Percentiles rank a stretch among this genome's conserved stretches.
These are phyloP conservation scores for Phytophthora sp. DNA, from an alignment of 352 stramenopile genomes.

Conservation along the genomic window DNA sequence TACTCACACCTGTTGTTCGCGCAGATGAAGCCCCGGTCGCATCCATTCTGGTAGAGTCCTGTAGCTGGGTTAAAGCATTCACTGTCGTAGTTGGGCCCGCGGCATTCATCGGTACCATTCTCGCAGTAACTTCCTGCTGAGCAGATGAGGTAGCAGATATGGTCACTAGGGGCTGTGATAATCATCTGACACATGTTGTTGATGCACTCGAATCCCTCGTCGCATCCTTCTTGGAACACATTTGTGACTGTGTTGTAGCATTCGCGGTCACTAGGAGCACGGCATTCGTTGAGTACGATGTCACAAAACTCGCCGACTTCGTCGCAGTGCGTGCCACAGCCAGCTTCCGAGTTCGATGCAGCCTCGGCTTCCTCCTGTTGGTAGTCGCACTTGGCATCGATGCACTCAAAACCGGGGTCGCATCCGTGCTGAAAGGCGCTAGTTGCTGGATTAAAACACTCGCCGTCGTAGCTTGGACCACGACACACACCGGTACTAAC, in stretches of 20 bases:
- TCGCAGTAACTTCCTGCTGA: constrained; percentile 32
- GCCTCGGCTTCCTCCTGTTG: too few species aligned
- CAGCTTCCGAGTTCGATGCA: too few species aligned
- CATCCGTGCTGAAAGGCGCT: constrained; percentile 26
- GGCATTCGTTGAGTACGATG: constrained; percentile 22
- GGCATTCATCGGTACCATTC: constrained; percentile 22
- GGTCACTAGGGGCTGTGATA: constrained; percentile 1
- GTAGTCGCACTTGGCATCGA: constrained; percentile 31
- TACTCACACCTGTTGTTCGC: constrained; percentile 39
- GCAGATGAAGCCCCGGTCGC: constrained; percentile 29
- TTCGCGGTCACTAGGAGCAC: constrained; percentile 23
- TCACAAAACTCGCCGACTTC: constrained; percentile 57
- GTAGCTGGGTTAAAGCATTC: constrained; percentile 49
- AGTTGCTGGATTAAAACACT: constrained; percentile 42
- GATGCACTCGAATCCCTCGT: constrained; percentile 32
- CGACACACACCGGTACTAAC: too few species aligned
- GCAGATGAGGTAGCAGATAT: constrained; percentile 21
- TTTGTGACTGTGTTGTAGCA: constrained; percentile 38
- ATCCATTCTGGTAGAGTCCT: constrained; percentile 29
- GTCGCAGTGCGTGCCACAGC: too few species aligned
- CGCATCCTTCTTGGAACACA: constrained; percentile 41
- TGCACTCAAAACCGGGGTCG: constrained; percentile 25
- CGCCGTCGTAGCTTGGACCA: constrained; percentile 11
- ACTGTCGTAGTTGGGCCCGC: constrained; percentile 19
- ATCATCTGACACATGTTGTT: constrained; percentile 39